Conservation (phyloP, 208 protist species). For the Trypanosoma lewisi region DNA sequence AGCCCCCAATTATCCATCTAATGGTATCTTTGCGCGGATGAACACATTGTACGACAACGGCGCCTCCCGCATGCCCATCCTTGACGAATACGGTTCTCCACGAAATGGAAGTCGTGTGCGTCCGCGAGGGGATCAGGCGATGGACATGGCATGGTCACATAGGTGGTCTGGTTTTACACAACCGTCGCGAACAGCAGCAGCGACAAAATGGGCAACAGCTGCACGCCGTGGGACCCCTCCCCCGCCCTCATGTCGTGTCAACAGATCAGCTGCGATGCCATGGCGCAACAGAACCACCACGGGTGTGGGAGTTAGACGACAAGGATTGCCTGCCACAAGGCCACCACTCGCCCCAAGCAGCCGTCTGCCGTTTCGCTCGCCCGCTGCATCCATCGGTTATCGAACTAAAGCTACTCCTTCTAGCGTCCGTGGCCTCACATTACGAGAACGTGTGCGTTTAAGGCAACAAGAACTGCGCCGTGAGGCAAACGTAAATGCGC, state of each 20-base stretch:
- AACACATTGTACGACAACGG: conserved; percentile 17
- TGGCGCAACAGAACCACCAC: conserved; percentile 26
- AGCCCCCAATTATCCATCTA: neutral
- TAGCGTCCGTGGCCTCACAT: conserved; percentile 19
- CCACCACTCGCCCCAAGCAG: conserved; percentile 24
- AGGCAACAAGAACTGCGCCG: conserved; percentile 22
- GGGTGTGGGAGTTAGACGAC: neutral
- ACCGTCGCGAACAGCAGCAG: neutral
- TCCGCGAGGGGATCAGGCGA: conserved; percentile 42
- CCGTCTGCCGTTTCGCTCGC: neutral
- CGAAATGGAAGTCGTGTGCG: conserved; percentile 42
- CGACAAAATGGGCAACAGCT: neutral
- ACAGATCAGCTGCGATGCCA: conserved; percentile 12
- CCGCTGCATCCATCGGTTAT: neutral
- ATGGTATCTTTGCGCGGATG: conserved; percentile 16
- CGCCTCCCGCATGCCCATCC: conserved; percentile 24
- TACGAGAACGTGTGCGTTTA: conserved; percentile 31
- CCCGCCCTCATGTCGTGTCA: neutral
- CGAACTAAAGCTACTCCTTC: conserved; percentile 13
- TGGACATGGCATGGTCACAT: conserved; percentile 42
- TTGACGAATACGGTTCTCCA: conserved; percentile 55
- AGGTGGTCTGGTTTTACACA: neutral
- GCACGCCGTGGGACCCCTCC: neutral
- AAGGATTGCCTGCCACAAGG: conserved; percentile 5
- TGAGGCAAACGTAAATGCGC: conserved; percentile 25